Base-by-base conservation (phyloP, 1,284 basidiomycete species). In the Chalciporus piperatoides region DNA sequence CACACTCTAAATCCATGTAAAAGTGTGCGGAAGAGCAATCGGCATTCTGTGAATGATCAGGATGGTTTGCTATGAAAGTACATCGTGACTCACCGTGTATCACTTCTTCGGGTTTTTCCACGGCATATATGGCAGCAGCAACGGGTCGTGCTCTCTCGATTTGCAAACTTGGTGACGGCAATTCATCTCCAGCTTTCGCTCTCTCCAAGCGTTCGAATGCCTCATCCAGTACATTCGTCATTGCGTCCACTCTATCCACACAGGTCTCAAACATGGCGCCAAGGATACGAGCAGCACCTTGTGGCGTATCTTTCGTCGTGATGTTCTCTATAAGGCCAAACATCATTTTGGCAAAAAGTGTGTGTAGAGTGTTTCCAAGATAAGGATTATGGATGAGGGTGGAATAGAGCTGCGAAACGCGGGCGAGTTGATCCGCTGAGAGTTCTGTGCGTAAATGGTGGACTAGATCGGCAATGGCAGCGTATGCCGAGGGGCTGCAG, bases 341-440 rank as follows among this genome's bases (percentile, higher is more conserved):
- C 60, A 98, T 84, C 68, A 97, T 85, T 71, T 98, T 99, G 53
- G 90, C 89, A 57, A 92, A 94, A 71, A 98, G 81, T 12, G 91
- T 91, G 65, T 98, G 94, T 33, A 96, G 84, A 48, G 81, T 85
- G 54, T 82, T 86, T 10, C 84, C 80, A 44, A 96, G 79, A 11
- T 89, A 85, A 2, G 92, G 81, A 63, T 98, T 95, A 70, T 98
- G 96, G 41, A 98, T 80, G 60, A 93, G 84, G 49, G 86, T 85
- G 5, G 92, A 88, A 65, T 93, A 97, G 53, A 92, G 82, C 58
- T 90, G 83, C 25, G 96, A 84, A 54, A 97, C 82, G 8, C 84
- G 82, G 12, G 82, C 78, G 21, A 99, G 76, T 66, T 98, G 95
- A 14, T 79, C 71, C 5, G 87, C 75, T 2, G 82, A 83, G 19